A percentile compares a stretch with the other conserved stretches of the same genome.
Conservation (phyloP, 306 rosid species). For the Casuarina glauca region DNA sequence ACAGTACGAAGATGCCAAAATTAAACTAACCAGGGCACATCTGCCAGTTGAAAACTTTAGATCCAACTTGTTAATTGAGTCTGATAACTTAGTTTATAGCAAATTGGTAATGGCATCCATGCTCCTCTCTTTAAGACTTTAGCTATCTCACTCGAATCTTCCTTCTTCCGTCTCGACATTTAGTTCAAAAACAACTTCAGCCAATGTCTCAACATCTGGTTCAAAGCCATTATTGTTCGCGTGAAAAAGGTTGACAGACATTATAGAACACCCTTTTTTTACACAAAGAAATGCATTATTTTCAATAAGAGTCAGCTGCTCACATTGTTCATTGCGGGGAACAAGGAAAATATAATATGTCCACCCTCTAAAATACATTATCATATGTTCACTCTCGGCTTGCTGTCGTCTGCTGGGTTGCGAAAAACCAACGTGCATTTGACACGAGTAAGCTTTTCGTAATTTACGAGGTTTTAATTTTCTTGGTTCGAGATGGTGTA, state of each 20-base stretch:
- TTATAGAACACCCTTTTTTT: background rate
- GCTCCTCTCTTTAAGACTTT: background rate
- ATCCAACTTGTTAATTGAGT: constrained; percentile 13
- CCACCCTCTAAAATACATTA: constrained; percentile 6
- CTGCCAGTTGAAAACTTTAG: constrained; percentile 7
- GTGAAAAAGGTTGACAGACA: no score
- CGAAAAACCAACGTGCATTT: no score
- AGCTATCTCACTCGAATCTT: background rate
- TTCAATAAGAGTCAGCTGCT: constrained; percentile 11
- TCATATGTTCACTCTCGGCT: background rate
- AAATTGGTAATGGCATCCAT: background rate
- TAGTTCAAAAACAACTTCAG: background rate
- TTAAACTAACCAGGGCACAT: constrained; percentile 49
- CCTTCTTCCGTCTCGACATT: background rate
- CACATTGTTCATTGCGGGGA: background rate
- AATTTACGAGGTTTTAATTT: constrained; percentile 9
- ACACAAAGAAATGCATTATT: background rate
- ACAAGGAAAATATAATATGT: constrained; percentile 9
- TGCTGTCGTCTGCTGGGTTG: no score
- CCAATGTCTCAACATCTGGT: background rate
- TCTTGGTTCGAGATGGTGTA: background rate
- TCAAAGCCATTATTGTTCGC: background rate
- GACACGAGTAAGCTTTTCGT: constrained; percentile 15
- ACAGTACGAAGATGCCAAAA: constrained; percentile 51
- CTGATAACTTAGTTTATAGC: background rate